phyloP scores from a whole-genome alignment of 495 filamentous ascomycete genomes.

The Penicillium malachiteum region DNA sequence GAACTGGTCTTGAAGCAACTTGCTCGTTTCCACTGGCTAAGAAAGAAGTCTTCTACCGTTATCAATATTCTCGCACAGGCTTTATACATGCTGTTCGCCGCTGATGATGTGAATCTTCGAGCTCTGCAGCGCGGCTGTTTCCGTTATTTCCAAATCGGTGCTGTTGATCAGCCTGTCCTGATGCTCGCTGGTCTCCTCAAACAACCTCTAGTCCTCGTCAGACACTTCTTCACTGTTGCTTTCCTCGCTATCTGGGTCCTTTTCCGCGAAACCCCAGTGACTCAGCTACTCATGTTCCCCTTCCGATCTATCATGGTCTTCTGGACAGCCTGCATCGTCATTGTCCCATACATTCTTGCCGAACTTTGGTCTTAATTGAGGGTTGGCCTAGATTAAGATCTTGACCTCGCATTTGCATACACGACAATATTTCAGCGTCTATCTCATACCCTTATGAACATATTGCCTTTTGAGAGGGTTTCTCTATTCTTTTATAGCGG shows the following conservation, averaged over 20 bases:
- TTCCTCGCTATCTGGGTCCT: conserved; percentile 85
- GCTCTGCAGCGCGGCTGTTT: conserved; percentile 86
- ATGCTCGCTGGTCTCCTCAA: conserved; percentile 82
- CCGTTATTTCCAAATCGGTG: conserved; percentile 82
- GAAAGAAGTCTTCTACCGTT: conserved; percentile 77
- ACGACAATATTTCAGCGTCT: not conserved
- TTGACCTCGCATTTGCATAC: not conserved
- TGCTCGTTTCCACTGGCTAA: conserved; percentile 77
- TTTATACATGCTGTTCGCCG: conserved; percentile 86
- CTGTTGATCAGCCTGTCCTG: conserved; percentile 70
- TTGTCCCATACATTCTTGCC: conserved; percentile 73
- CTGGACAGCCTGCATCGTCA: conserved; percentile 84
- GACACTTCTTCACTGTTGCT: conserved; percentile 93
- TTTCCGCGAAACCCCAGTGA: conserved; percentile 53
- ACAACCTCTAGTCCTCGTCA: conserved; percentile 74
- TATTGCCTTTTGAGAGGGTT: conserved; percentile 11
- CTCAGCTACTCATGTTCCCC: conserved; percentile 59
- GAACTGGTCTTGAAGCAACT: conserved; percentile 64
- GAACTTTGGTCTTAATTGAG: conserved; percentile 17
- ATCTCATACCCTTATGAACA: conserved; percentile 1
- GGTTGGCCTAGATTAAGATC: not conserved
- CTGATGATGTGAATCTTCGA: conserved; percentile 54
- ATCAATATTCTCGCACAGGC: conserved; percentile 97
- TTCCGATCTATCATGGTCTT: conserved; percentile 66
- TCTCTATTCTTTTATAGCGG: conserved; percentile 5